These are phyloP conservation scores for Coemansia asiatica DNA, from an alignment of 192 early-diverging fungal species.

Conservation along the genomic window DNA sequence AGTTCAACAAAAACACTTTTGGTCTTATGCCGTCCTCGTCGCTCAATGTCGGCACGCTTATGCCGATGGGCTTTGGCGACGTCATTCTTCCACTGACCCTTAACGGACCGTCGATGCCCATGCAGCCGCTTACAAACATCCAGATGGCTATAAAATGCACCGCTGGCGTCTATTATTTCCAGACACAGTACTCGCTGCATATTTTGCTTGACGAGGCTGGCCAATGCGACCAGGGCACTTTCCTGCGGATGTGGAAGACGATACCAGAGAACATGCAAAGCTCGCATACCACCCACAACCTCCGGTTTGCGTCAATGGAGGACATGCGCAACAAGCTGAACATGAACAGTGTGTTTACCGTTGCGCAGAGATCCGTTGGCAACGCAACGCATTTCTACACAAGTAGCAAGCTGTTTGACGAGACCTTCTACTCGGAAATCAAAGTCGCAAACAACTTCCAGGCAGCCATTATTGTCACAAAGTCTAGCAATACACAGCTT, in stretches of 20 bases:
- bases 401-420: constrained; percentile 58
- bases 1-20: constrained; percentile 81
- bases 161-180: constrained; percentile 70
- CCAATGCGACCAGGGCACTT: constrained; percentile 52
- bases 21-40: constrained; percentile 58
- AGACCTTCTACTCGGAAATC: constrained; percentile 64
- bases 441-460: constrained; percentile 58
- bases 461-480: constrained; percentile 43
- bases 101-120: constrained; percentile 55
- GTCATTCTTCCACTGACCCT: constrained; percentile 54
- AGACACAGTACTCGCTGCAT: constrained; percentile 63
- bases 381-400: constrained; percentile 64
- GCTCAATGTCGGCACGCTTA: constrained; percentile 42
- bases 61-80: constrained; percentile 52
- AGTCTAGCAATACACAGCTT: constrained; percentile 35
- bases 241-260: constrained; percentile 60
- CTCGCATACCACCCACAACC: constrained; percentile 19
- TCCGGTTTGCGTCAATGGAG: constrained; percentile 44
- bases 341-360: constrained; percentile 64
- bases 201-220: constrained; percentile 57
- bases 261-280: constrained; percentile 42
- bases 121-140: constrained; percentile 62
- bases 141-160: constrained; percentile 73
- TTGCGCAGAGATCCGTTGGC: constrained; percentile 62
- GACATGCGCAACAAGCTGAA: constrained; percentile 59